Evolutionary conservation across 75 land plant species (phyloP).

Genomic region (Azolla pinnata): DNA sequence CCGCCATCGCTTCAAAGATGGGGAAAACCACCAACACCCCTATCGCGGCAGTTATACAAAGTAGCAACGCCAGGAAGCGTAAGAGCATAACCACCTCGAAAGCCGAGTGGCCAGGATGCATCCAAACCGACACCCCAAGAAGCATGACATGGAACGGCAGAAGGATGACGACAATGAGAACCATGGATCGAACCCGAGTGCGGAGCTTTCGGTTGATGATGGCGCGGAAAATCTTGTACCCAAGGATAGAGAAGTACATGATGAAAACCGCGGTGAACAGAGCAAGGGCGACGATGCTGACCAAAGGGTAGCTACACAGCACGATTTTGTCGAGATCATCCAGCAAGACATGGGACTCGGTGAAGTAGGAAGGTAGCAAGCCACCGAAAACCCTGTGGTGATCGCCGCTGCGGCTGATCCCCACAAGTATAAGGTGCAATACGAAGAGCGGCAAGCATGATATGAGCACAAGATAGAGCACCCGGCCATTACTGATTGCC

Average conservation of each 20-base stretch:
- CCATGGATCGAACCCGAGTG: constrained; percentile 54
- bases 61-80: constrained; percentile 43
- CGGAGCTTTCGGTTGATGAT: constrained; percentile 74
- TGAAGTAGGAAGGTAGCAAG: constrained; percentile 52
- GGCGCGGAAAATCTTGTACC: constrained; percentile 47
- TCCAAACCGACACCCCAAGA: constrained; percentile 74
- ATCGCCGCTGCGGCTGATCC: constrained; percentile 46
- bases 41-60: constrained; percentile 41
- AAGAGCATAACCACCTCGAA: constrained; percentile 46
- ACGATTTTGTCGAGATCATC: constrained; percentile 14
- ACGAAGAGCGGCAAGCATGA: constrained; percentile 61
- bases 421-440: constrained; percentile 51
- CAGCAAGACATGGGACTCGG: constrained; percentile 15
- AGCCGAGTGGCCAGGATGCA: constrained; percentile 23
- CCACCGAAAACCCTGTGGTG: constrained; percentile 22
- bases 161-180: constrained; percentile 44
- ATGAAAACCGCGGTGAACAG: constrained; percentile 47
- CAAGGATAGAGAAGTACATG: constrained; percentile 53
- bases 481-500: constrained; percentile 25
- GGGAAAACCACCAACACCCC: constrained; percentile 56
- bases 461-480: constrained; percentile 32
- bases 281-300: constrained; percentile 61
- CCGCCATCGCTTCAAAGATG: constrained; percentile 50
- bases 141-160: constrained; percentile 64
- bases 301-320: constrained; percentile 66